phyloP scores from a whole-genome alignment of 192 early-diverging fungal species.

The Coemansia reversa region DNA sequence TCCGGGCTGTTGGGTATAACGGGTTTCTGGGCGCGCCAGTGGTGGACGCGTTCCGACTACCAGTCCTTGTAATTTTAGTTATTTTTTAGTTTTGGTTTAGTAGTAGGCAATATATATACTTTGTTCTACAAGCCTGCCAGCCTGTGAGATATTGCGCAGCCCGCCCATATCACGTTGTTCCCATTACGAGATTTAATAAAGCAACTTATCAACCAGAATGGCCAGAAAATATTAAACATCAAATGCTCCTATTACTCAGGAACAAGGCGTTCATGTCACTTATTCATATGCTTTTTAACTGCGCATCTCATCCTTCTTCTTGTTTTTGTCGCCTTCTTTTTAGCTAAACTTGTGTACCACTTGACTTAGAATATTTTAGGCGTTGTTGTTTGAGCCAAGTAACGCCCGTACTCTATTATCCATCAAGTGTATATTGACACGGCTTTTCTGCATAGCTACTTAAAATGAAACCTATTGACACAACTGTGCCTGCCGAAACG shows the following conservation, averaged over 20 bases:
- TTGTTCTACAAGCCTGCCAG: constrained; percentile 1
- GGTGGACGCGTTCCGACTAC: constrained; percentile 53
- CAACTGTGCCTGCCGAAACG: constrained; percentile 33
- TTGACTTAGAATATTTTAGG: no score
- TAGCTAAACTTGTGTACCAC: no score
- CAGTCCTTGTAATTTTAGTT: constrained; percentile 45
- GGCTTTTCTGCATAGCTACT: not conserved
- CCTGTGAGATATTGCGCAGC: constrained; percentile 54
- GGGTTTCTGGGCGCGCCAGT: constrained; percentile 54
- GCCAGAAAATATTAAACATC: no score
- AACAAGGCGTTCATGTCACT: no score
- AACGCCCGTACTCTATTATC: not conserved
- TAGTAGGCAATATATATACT: no score
- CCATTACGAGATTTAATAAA: no score
- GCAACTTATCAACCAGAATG: no score
- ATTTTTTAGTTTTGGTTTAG: not conserved
- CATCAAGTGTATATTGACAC: not conserved
- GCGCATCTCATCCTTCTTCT: not conserved
- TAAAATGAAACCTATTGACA: constrained; percentile 38
- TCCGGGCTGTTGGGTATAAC: constrained; percentile 43
- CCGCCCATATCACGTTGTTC: no score
- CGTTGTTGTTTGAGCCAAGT: no score
- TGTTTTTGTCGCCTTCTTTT: not conserved
- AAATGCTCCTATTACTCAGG: no score
- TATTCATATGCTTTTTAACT: not conserved